phyloP scores from a whole-genome alignment of 192 early-diverging fungal genomes.

The Umbelopsis ramanniana region DNA sequence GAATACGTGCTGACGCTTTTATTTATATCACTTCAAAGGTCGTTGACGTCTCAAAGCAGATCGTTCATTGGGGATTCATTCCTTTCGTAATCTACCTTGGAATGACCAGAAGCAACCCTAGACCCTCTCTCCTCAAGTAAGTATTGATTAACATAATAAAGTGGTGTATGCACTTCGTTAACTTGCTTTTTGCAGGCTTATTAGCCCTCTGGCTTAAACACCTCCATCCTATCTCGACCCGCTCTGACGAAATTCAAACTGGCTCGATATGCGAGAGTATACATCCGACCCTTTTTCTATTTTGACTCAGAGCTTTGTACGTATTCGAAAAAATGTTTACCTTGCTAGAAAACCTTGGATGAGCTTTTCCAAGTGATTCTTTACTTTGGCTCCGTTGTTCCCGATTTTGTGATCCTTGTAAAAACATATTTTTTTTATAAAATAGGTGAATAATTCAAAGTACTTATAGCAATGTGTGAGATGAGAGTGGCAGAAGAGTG shows the following conservation, averaged over 20 bases:
- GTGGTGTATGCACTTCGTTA: too few species aligned
- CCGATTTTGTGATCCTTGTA: constrained; percentile 6
- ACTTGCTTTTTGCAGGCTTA: constrained; percentile 32
- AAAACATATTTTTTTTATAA: background rate
- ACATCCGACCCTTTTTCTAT: background rate
- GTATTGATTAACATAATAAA: background rate
- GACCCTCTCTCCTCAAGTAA: constrained; percentile 44
- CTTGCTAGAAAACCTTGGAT: background rate
- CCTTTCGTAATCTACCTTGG: constrained; percentile 65
- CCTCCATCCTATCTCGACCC: background rate
- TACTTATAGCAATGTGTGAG: background rate
- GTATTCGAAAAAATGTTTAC: constrained; percentile 8
- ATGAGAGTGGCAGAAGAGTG: too few species aligned
- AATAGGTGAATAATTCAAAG: constrained; percentile 7
- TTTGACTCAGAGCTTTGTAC: constrained; percentile 10
- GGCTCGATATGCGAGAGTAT: background rate
- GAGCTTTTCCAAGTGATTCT: background rate
- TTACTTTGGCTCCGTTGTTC: background rate
- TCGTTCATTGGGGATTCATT: constrained; percentile 66
- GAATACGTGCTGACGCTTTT: background rate
- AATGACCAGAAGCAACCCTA: constrained; percentile 44
- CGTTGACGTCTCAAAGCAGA: constrained; percentile 56
- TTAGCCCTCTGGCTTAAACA: constrained; percentile 37
- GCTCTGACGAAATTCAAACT: background rate
- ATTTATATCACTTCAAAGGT: constrained; percentile 10